Evolutionary conservation across 2,329 filamentous ascomycete genomes (phyloP), one percentile per base, ranked within the genome.

Genomic region (Epichloe glyceriae): DNA sequence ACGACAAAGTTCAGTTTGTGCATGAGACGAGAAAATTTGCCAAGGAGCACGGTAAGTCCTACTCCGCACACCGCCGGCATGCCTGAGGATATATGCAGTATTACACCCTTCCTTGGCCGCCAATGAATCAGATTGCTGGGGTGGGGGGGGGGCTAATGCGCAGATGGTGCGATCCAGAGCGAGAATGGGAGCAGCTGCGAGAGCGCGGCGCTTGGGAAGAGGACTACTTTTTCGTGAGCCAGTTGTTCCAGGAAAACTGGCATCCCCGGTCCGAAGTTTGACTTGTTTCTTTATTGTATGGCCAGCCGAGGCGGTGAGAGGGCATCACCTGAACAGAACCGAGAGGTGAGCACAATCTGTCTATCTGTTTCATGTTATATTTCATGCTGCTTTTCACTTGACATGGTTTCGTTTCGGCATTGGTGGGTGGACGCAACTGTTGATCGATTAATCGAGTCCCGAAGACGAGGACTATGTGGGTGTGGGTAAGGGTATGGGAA

Each of bases 151-250:
- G 52, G 59, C 63, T 66, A 62, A 67, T 47, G 49, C 54, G 46
- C 40, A 35, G 38, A 53, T 50, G 54, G 37, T 53, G 50, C 51
- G 40, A 46, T 52, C 46, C 52, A 69, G 67, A 60, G 46, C 46
- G 51, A 45, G 61, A 62, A 44, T 81, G 78, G 77, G 65, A 73
- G 45, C 62, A 64, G 26, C 56, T 79, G 46, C 67, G 71, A 47
- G 65, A 68, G 12, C 63, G 59, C 38, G 64, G 68, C 15, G 66
- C 64, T 37, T 79, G 74, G 55, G 76, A 79, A 56, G 59, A 80
- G 57, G 74, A 79, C 56, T 78, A 75, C 58, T 82, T 73, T 58
- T 82, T 79, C 58, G 69, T 80, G 55, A 78, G 76, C 58, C 79
- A 82, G 59, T 64, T 82, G 33, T 82, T 73, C 59, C 73, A 79